Evolutionary conservation across 768 basidiomycete genomes (phyloP).

Genomic region (Boletus sp.): DNA sequence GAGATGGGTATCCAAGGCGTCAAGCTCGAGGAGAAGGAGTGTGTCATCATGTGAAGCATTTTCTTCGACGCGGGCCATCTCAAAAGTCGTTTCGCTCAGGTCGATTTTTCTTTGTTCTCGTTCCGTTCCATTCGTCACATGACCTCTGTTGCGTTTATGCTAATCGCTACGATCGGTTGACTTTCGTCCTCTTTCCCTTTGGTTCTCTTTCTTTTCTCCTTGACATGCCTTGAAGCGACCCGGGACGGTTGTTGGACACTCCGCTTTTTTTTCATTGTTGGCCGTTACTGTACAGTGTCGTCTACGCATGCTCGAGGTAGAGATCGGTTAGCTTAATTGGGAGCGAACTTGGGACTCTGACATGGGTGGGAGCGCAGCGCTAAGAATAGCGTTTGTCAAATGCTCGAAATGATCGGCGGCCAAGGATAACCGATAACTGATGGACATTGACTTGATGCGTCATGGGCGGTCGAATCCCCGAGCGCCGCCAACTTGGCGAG

Average conservation of each 20-base stretch:
- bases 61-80: no score
- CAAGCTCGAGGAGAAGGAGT: slow-evolving; percentile 79
- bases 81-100: background rate
- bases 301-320: background rate
- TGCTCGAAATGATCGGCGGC: no score
- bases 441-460: no score
- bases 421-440: no score
- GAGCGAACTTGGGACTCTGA: no score
- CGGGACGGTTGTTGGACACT: background rate
- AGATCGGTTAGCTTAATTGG: background rate
- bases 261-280: background rate
- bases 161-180: background rate
- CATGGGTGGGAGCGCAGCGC: no score
- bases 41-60: slow-evolving; percentile 75
- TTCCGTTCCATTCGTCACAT: background rate
- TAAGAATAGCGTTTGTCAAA: no score
- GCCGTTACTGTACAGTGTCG: background rate
- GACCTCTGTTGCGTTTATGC: background rate
- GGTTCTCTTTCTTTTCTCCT: background rate
- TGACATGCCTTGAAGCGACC: background rate
- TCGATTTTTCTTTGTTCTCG: background rate
- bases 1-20: slow-evolving; percentile 90
- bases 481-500: no score
- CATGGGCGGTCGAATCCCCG: no score
- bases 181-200: background rate